Evolutionary conservation across 2,329 filamentous ascomycete species (phyloP).

Genomic region (Cytospora schulzeri): DNA sequence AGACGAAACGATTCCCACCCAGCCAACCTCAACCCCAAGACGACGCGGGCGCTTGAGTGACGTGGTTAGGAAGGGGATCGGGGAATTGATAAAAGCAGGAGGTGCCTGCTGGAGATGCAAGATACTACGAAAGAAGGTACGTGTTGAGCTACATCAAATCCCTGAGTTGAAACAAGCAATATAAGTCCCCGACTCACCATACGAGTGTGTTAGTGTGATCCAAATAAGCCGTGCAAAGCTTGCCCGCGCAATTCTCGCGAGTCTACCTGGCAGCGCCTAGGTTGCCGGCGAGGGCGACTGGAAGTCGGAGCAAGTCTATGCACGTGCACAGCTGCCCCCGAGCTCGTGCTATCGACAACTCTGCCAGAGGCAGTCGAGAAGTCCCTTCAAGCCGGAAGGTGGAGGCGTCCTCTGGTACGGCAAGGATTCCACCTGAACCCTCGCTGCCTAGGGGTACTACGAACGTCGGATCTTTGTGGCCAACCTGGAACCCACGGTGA

Average conservation of each 20-base stretch:
- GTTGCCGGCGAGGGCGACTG: background rate
- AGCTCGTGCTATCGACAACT: background rate
- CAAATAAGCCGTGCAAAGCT: background rate
- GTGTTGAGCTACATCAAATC: background rate
- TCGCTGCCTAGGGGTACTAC: too few species aligned
- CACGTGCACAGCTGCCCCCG: background rate
- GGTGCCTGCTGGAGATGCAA: slow-evolving; percentile 9
- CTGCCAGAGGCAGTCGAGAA: background rate
- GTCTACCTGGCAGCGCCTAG: background rate
- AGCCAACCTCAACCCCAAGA: background rate
- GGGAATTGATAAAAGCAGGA: background rate
- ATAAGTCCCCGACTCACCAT: background rate
- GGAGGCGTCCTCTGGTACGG: too few species aligned
- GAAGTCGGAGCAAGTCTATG: background rate
- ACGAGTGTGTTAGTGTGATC: background rate
- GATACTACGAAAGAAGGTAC: background rate
- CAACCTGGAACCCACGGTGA: too few species aligned
- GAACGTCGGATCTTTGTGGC: too few species aligned
- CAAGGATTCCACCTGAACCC: too few species aligned
- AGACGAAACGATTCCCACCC: background rate
- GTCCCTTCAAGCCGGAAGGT: background rate
- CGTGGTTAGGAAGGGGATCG: background rate
- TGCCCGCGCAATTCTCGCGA: background rate
- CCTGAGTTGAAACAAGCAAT: rapidly evolving
- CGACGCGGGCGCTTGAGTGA: background rate